Evolutionary conservation across 163 green algal genomes (phyloP), one percentile per base, ranked within the genome.

Genomic region (Chlamydomonas reinhardtii): DNA sequence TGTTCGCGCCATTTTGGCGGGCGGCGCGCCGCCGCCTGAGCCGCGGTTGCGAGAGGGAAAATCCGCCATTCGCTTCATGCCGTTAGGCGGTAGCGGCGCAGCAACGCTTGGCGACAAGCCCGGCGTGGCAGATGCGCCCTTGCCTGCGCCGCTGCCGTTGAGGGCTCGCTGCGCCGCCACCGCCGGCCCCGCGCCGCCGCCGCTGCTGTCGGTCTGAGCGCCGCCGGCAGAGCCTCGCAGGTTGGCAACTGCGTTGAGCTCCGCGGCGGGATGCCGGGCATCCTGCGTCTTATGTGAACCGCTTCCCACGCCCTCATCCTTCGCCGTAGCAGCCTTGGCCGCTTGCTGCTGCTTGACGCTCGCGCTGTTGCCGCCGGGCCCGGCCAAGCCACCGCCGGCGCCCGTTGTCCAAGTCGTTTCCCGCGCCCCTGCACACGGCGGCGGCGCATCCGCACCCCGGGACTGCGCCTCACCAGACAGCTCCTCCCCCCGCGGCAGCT

Each of bases 381-480:
- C 66, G 17, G 66, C 29, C 34, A 54, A 35, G 32, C 59, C 54
- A 34, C n/a, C 74, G 54, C 54, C 73, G 31, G 6, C 14, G 48
- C 48, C 9, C 1, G 1, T 19, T 17, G 9, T 56, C 48, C 48
- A 2, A 2, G 9, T 14, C 48, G 48, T 56, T 56, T 56, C 48
- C 14, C 48, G 48, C 48, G 9, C 19, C 12, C 48, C 48, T 22
- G 48, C 1, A 17, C 17, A 22, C 48, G 48, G 48, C 48, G 4
- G 52, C 31, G 16, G 34, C 65, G 43, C 20, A 0, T 85, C 80
- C 19, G 70, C 35, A 0, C 70, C 70, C 19, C 48, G 70, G 14
- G 80, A 86, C 54, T 86, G 80, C 27, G 80, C 80, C 54, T 86
- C 80, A n/a, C 54, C 80, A 2, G 80, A 86, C 17, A n/a, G 48